These are phyloP conservation scores for Acanthamoeba culbertsoni DNA, from an alignment of 208 protist species.

Conservation along the genomic window DNA sequence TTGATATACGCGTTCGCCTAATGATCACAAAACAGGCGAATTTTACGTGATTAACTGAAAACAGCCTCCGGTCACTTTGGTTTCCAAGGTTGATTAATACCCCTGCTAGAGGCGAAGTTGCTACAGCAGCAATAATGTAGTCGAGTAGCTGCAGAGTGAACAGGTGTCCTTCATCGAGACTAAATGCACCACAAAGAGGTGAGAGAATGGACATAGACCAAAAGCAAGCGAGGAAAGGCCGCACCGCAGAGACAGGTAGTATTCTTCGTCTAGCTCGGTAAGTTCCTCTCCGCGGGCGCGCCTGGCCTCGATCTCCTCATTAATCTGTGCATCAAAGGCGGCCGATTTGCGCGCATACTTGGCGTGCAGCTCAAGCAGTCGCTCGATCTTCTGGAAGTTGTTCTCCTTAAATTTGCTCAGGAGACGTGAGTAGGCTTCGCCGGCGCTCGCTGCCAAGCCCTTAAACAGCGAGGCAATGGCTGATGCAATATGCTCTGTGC, in stretches of 20 bases:
- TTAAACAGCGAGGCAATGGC: conserved; percentile 68
- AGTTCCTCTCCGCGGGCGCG: conserved; percentile 47
- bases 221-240: background rate
- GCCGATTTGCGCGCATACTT: conserved; percentile 66
- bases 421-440: conserved; percentile 49
- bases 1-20: conserved; percentile 39
- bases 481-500: conserved; percentile 69
- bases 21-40: too few relatives aligned
- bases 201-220: background rate
- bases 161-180: conserved; percentile 65
- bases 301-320: background rate
- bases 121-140: conserved; percentile 57
- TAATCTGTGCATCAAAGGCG: conserved; percentile 25
- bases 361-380: conserved; percentile 70
- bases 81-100: background rate
- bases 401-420: conserved; percentile 79
- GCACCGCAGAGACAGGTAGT: conserved; percentile 62
- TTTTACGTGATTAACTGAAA: too few relatives aligned
- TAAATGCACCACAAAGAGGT: too few relatives aligned
- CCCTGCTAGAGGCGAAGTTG: background rate
- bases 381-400: conserved; percentile 76
- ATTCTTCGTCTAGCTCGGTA: conserved; percentile 64
- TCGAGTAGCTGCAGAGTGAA: conserved; percentile 74
- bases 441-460: conserved; percentile 35
- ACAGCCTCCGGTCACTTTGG: too few relatives aligned